Evolutionary conservation across 2,329 filamentous ascomycete genomes (phyloP), one percentile per base, ranked within the genome.

Genomic region (Geosmithia putterillii): DNA sequence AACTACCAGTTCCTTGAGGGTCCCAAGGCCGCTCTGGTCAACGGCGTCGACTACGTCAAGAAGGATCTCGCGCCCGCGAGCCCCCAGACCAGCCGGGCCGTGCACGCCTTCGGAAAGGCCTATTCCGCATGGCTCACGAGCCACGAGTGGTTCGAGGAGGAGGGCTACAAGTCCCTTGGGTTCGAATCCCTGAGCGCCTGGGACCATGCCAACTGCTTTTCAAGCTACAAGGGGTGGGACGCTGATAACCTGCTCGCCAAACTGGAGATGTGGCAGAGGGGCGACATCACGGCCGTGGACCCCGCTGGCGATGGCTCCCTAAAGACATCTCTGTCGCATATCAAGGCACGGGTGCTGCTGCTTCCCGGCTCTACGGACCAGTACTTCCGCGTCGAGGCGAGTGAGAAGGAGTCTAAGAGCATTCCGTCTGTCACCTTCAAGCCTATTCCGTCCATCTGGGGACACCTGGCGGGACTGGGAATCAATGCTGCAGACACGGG

Each of bases 301-400:
- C 47, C 48, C 5, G 51, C 47, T 34, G 50, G 48, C 12, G 45
- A 40, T 6, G 49, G 42, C 1, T 51, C 51, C 9, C 74, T 77
- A 45, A 63, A 69, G 46, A 67, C 66, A 46, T 71, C 73, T 0
- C 63, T 83, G 66, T 63, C 68, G 40, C 68, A 63, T 2, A 80
- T 84, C 53, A 76, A 74, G 56, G 74, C 78, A 1, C 79, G 73
- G 47, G 71, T 74, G 0, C 54, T 84, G 46, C 71, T 83, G 2
- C 58, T 83, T 45, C 80, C 79, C 0, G 62, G 64, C 21, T 70
- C 73, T 53, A 83, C 78, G 0, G 81, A 84, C 55, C 66, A 83
- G 36, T 84, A 84, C 53, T 84, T 84, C 49, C 70, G 76, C 7
- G 53, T 47, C 44, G 54, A 54, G 37, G 59, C 58, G 34, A 57